Percentiles rank a stretch among this genome's conserved stretches.
These are phyloP conservation scores for Pseudocercospora fuligena DNA, from an alignment of 2,329 filamentous ascomycete species.

Conservation along the genomic window DNA sequence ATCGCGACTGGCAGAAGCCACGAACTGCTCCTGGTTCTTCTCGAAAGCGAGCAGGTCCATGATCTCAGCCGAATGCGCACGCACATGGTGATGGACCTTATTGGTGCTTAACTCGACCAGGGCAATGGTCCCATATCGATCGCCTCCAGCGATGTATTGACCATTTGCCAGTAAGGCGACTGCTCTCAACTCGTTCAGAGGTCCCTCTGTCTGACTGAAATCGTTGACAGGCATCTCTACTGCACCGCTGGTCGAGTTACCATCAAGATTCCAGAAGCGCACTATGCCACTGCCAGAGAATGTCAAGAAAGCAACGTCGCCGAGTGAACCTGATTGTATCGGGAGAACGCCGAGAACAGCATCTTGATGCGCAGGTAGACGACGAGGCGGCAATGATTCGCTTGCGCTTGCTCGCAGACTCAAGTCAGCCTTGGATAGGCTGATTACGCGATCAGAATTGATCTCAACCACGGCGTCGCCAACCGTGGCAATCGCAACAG, in stretches of 20 bases:
- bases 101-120: conserved; percentile 64
- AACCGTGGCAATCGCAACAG: conserved; percentile 45
- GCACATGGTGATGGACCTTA: conserved; percentile 69
- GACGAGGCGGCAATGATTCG: conserved; percentile 34
- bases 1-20: conserved; percentile 86
- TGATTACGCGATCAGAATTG: conserved; percentile 32
- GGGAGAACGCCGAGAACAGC: conserved; percentile 72
- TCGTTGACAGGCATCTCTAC: conserved; percentile 74
- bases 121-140: conserved; percentile 79
- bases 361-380: conserved; percentile 62
- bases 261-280: conserved; percentile 80
- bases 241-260: conserved; percentile 64
- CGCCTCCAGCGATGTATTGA: conserved; percentile 76
- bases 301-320: conserved; percentile 78
- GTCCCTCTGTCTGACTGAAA: conserved; percentile 51
- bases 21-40: conserved; percentile 63
- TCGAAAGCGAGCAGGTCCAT: conserved; percentile 78
- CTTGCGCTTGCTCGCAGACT: conserved; percentile 11
- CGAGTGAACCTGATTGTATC: conserved; percentile 63
- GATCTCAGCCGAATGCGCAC: conserved; percentile 85
- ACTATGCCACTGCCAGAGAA: conserved; percentile 84
- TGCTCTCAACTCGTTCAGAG: conserved; percentile 62
- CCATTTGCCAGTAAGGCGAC: conserved; percentile 65
- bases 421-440: conserved; percentile 22
- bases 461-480: conserved; percentile 40